Evolutionary conservation across 768 basidiomycete genomes (phyloP).

Genomic region (Kwoniella pini): DNA sequence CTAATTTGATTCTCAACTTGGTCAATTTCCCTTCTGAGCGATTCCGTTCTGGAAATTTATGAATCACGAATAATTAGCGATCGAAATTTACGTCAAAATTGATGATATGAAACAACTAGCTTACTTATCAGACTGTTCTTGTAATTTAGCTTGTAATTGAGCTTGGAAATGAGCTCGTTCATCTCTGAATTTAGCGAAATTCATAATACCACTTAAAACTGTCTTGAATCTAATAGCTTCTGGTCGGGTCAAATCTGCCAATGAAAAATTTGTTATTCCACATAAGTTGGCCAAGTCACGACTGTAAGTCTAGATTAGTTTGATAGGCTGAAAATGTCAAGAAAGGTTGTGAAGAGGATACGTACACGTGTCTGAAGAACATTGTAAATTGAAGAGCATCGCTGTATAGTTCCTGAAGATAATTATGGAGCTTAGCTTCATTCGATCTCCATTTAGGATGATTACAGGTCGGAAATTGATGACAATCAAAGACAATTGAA

Average conservation of each 20-base stretch:
- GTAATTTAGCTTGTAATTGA: constrained; percentile 59
- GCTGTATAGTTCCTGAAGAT: constrained; percentile 34
- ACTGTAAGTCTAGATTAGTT: constrained; percentile 5
- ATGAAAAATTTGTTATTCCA: constrained; percentile 62
- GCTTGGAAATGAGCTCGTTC: constrained; percentile 35
- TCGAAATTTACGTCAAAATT: not conserved
- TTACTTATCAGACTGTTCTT: constrained; percentile 39
- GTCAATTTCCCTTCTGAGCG: constrained; percentile 32
- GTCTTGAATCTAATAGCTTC: constrained; percentile 72
- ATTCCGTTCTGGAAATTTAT: constrained; percentile 19
- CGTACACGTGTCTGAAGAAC: constrained; percentile 50
- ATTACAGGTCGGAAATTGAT: no score
- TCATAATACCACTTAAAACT: constrained; percentile 83
- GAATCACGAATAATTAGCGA: not conserved
- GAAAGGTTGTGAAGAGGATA: constrained; percentile 1
- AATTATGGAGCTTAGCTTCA: not conserved
- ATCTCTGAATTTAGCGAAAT: constrained; percentile 77
- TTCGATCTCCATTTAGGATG: not conserved
- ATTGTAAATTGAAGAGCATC: constrained; percentile 50
- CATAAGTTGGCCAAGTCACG: constrained; percentile 38
- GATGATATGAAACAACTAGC: not conserved
- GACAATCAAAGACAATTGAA: not conserved
- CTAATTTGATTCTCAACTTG: constrained; percentile 39
- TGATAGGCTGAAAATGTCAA: not conserved
- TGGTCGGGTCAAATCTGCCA: constrained; percentile 72